Conservation (phyloP, 305 asterid genomes). For the Fraxinus baroniana region DNA sequence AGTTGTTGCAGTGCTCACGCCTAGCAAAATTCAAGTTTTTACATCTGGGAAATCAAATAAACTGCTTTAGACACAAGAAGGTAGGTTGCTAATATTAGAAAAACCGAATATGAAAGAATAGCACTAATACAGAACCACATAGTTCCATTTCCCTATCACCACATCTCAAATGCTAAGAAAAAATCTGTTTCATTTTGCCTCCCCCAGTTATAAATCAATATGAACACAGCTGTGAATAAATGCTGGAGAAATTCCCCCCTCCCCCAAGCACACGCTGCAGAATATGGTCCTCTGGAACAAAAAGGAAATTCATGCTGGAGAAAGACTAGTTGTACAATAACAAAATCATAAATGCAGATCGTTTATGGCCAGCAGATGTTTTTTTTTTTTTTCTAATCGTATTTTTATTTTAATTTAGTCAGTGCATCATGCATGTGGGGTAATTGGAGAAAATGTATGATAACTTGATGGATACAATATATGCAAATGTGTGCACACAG, state of each 20-base stretch:
- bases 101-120: not conserved
- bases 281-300: not conserved
- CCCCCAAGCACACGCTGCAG: not conserved
- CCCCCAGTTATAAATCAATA: not conserved
- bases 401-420: not conserved
- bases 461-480: not conserved
- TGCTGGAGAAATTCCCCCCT: not conserved
- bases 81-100: not conserved
- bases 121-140: not conserved
- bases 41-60: conserved; percentile 48
- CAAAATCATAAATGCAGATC: not conserved
- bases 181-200: not conserved
- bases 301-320: not conserved
- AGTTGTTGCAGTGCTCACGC: conserved; percentile 84
- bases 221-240: not conserved
- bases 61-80: conserved; percentile 18
- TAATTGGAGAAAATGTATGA: not conserved
- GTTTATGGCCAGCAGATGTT: not conserved
- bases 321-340: not conserved
- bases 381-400: not conserved
- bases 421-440: not conserved
- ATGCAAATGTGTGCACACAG: not conserved
- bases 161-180: not conserved
- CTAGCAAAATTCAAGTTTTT: conserved; percentile 88
- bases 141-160: not conserved